These are phyloP conservation scores for Globisporangium solare DNA, from an alignment of 352 stramenopile species.

Conservation along the genomic window DNA sequence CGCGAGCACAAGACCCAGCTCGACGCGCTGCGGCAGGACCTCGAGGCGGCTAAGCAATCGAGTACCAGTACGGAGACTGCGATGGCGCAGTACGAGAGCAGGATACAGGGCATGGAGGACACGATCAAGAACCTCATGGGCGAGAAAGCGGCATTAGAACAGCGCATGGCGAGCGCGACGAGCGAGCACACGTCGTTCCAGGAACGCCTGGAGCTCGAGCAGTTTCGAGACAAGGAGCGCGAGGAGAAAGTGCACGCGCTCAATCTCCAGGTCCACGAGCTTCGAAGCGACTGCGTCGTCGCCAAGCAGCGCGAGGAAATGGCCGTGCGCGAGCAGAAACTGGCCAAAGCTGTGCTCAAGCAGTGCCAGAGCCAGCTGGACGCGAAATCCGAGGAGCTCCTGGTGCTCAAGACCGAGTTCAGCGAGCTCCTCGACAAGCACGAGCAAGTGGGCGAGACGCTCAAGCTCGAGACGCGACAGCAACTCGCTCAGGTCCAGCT, in stretches of 20 bases:
- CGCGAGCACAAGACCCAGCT: slow-evolving; percentile 62
- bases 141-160: slow-evolving; percentile 40
- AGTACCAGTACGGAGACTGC: slow-evolving; percentile 20
- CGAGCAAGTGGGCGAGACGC: slow-evolving; percentile 28
- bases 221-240: slow-evolving; percentile 27
- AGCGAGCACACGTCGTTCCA: slow-evolving; percentile 28
- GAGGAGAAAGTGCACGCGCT: slow-evolving; percentile 28
- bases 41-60: slow-evolving; percentile 28
- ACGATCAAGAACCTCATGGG: slow-evolving; percentile 21
- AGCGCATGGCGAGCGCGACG: slow-evolving; percentile 25
- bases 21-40: slow-evolving; percentile 32
- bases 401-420: slow-evolving; percentile 61
- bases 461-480: slow-evolving; percentile 36
- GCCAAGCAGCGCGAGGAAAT: slow-evolving; percentile 45
- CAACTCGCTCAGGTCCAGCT: slow-evolving; percentile 30
- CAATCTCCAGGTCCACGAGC: slow-evolving; percentile 36
- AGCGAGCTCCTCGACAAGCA: slow-evolving; percentile 56
- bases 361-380: slow-evolving; percentile 37
- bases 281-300: slow-evolving; percentile 32
- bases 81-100: slow-evolving; percentile 19
- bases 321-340: slow-evolving; percentile 38
- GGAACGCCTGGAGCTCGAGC: slow-evolving; percentile 33
- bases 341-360: slow-evolving; percentile 22
- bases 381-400: slow-evolving; percentile 36
- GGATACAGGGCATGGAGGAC: slow-evolving; percentile 33